A percentile compares a stretch with the other conserved stretches of the same genome.
Evolutionary conservation across 2,329 filamentous ascomycete species (phyloP).

Genomic region (Hypoxylon sp.): DNA sequence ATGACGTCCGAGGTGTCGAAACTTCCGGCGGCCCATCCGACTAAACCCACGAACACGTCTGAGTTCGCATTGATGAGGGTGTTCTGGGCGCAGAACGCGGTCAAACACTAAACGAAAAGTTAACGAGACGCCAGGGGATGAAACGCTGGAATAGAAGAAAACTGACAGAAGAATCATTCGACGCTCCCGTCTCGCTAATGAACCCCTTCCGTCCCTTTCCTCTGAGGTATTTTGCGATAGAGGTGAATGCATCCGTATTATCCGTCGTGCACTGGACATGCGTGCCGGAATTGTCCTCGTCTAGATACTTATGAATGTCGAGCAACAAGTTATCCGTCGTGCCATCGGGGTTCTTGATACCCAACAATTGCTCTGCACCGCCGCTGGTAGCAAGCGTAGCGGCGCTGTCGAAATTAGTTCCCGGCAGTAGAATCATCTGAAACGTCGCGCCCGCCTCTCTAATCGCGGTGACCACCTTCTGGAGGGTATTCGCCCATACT

Average conservation of each 20-base stretch:
- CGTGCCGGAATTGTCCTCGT: conserved; percentile 68
- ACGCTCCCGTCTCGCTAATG: conserved; percentile 66
- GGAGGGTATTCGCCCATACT: conserved; percentile 70
- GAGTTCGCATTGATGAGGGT: conserved; percentile 60
- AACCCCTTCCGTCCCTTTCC: conserved; percentile 62
- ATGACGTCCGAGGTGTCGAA: conserved; percentile 59
- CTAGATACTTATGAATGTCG: conserved; percentile 72
- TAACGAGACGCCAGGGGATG: conserved; percentile 3
- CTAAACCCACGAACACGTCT: conserved; percentile 62
- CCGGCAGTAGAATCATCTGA: conserved; percentile 74
- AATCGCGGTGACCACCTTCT: conserved; percentile 74
- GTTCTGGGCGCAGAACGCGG: conserved; percentile 61
- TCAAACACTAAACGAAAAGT: conserved; percentile 53
- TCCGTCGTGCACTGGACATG: conserved; percentile 65
- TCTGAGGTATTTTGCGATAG: conserved; percentile 62
- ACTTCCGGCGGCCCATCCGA: conserved; percentile 61
- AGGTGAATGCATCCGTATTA: conserved; percentile 62
- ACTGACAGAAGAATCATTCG: conserved; percentile 56
- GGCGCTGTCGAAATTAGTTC: conserved; percentile 69
- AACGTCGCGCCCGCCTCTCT: conserved; percentile 71
- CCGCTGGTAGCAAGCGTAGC: conserved; percentile 62
- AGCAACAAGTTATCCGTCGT: conserved; percentile 67
- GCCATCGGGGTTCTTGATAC: conserved; percentile 70
- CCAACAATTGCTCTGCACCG: conserved; percentile 63
- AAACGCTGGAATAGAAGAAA: not conserved